These are phyloP conservation scores for Podaxis sp. DNA, from an alignment of 768 basidiomycete genomes.

Conservation along the genomic window DNA sequence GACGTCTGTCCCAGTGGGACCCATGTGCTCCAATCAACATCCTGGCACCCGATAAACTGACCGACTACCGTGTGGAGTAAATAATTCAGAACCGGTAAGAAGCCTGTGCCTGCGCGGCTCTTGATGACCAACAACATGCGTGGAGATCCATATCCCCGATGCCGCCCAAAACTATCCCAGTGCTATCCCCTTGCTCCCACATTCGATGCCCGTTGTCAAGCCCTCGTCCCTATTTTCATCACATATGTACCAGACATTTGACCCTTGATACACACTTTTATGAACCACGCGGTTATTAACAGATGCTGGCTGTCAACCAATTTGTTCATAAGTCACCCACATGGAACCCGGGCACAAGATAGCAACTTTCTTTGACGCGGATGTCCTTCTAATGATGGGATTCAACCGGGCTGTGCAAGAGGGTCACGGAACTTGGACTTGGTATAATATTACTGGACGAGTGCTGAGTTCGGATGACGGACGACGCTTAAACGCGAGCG, in stretches of 20 bases:
- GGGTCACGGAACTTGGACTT: too few species aligned
- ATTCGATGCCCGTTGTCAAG: too few species aligned
- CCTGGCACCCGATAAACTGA: background rate
- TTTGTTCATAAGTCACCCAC: background rate
- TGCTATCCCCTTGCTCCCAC: too few species aligned
- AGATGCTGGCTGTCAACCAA: background rate
- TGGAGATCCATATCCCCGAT: too few species aligned
- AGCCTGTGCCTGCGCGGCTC: background rate
- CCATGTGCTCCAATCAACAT: conserved; percentile 10
- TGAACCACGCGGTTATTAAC: background rate
- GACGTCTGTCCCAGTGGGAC: background rate
- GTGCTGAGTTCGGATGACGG: too few species aligned
- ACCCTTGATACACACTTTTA: background rate
- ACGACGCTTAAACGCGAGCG: too few species aligned
- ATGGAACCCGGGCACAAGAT: background rate
- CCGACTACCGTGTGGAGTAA: conserved; percentile 3
- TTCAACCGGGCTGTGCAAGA: too few species aligned
- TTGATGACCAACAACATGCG: too few species aligned
- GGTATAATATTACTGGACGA: too few species aligned
- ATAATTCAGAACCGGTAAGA: conserved; percentile 8
- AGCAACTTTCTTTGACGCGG: background rate
- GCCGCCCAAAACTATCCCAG: too few species aligned
- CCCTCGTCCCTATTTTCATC: too few species aligned
- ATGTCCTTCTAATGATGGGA: background rate
- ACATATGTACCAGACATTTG: too few species aligned